Base-by-base conservation (phyloP, 1,284 basidiomycete species). In the Ustilago nuda region DNA sequence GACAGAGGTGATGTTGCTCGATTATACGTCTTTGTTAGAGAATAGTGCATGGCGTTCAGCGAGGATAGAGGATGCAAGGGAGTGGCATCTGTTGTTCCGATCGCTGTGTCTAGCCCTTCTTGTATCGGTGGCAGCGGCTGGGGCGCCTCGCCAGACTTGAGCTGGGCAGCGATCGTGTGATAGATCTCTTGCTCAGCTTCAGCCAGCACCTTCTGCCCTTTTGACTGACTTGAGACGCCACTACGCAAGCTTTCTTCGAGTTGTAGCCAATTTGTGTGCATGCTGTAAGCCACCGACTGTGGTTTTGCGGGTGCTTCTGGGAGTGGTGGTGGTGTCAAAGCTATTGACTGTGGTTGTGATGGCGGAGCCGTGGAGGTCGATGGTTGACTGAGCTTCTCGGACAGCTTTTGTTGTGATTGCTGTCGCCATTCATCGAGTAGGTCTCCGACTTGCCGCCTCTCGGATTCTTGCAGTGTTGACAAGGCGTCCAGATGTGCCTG, bases 11-110 rank as follows among this genome's bases (percentile, higher is more conserved):
- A 55, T 15, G 82, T 74, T 27, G 74, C 66, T 13, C 76, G 71
- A 15, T 64, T 41, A 60, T 84, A 84, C n/a, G 78, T 68, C 32
- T 75, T 72, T 13, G 62, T 66, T 2, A 81, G 71, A n/a, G 67
- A 65, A 23, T 59, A 23, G n/a, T 73, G 74, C 62, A 70, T 74
- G 0, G 68, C 61, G n/a, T 60, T 67, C 12, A 79, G 56, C 48
- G 66, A 67, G 13, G 67, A 48, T 2, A 73, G 53, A 0, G 61
- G 52, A 15, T 64, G 54, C 3, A 64, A 8, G 4, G 51, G 43
- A 7, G 53, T 6, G 0, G n/a, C 9, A 1, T 65, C 61, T 15
- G n/a, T 4, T 17, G 61, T 4, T 15, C 30, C 46, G 36, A 54
- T 8, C 4, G 52, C 30, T n/a, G 33, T 9, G 9, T 72, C 64